Base-by-base conservation (phyloP, 306 rosid species). In the Cicer bijugum region DNA sequence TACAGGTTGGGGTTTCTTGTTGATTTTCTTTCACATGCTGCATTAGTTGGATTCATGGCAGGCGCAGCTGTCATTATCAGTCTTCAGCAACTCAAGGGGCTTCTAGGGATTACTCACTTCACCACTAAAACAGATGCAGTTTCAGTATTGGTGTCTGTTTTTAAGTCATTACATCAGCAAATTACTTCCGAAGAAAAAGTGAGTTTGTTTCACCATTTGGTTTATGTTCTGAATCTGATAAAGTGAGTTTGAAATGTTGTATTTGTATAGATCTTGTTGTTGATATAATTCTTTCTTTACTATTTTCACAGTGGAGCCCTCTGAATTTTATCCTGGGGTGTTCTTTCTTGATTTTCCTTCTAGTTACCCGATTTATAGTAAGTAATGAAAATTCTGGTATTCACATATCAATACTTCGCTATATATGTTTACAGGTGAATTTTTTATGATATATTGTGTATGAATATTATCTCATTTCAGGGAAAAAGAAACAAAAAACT, bases 11-110 rank as follows among this genome's bases (percentile, higher is more conserved):
- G 98, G 5, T 92, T 92, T 85, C 90, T 92, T 9, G 89, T 92
- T 63, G 96, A 92, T 70, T 92, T 90, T 82, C 91, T 92, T 40
- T 92, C 96, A 38, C 97, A 92, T 84, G 96, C 98, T 61, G 94
- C 94, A 44, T 76, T 88, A 61, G 96, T 92, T 58, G 98, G 98
- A 75, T 92, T 92, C 89, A 90, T 92, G 96, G 96, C 82, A 9
- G 98, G 98, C 0, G 94, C 98, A 72, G 98, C 98, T 74, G 79
- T 92, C 47, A 78, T 90, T 12, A 90, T 92, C 69, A 91, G 96
- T 48, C 98, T 92, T 80, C 98, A 92, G 57, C 98, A 92, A 58
- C 86, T 92, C 4, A 92, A 84, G 56, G 96, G 96, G 8, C 77
- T 92, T 2, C 76, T 92, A 28, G 98, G 94, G 37, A 76, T 92